Conservation (phyloP, 805 yeast genomes). For the Metschnikowia cubensis region DNA sequence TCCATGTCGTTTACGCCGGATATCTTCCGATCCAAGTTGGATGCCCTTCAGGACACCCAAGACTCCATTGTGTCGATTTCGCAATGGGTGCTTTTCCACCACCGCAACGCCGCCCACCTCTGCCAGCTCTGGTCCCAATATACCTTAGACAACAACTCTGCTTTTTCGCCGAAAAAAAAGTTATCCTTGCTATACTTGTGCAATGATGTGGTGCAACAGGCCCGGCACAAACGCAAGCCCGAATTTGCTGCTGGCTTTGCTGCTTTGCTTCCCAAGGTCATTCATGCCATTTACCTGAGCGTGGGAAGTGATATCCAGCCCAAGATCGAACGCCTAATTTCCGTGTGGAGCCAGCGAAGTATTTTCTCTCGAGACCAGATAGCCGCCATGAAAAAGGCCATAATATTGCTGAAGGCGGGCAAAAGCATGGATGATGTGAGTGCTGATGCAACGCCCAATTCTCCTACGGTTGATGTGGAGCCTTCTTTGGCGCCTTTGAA, state of each 20-base stretch:
- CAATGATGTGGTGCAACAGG: constrained; percentile 80
- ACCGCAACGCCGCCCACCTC: constrained; percentile 50
- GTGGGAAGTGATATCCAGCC: constrained; percentile 39
- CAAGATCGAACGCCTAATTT: constrained; percentile 48
- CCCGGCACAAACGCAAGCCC: constrained; percentile 55
- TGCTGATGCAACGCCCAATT: background rate
- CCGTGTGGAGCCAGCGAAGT: constrained; percentile 54
- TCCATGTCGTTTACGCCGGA: constrained; percentile 52
- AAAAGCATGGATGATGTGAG: background rate
- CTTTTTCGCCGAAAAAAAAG: constrained; percentile 28
- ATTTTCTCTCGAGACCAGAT: constrained; percentile 37
- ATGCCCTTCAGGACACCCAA: constrained; percentile 54
- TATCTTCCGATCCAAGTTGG: constrained; percentile 45
- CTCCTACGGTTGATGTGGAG: constrained; percentile 14
- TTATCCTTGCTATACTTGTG: constrained; percentile 64
- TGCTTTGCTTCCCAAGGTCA: constrained; percentile 40
- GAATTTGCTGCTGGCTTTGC: constrained; percentile 61
- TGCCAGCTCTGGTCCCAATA: constrained; percentile 52
- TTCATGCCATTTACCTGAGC: constrained; percentile 28
- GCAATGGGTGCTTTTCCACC: constrained; percentile 70
- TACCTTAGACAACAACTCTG: constrained; percentile 17
- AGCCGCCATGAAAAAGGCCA: constrained; percentile 23
- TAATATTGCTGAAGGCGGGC: constrained; percentile 20
- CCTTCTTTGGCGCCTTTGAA: constrained; percentile 34
- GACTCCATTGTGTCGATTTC: constrained; percentile 71